Conservation (phyloP, 2,329 filamentous ascomycete genomes). For the Monosporascus sp. region DNA sequence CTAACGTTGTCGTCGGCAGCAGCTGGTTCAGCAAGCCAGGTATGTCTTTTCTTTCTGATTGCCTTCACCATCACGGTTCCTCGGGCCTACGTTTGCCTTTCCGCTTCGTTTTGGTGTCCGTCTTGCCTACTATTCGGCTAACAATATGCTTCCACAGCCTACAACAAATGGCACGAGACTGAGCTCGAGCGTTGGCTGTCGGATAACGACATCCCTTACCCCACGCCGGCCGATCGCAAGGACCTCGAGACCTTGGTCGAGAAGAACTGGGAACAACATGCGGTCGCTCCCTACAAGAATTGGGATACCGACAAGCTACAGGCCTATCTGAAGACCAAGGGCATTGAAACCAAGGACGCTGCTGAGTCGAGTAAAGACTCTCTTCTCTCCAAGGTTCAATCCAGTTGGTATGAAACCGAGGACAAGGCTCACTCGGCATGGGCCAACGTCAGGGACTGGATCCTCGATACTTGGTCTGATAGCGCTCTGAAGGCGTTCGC, state of each 20-base stretch:
- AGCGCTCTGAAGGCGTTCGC: constrained; percentile 91
- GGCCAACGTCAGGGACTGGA: constrained; percentile 75
- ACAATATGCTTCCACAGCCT: constrained; percentile 52
- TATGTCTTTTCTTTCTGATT: constrained; percentile 42
- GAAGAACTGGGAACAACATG: constrained; percentile 78
- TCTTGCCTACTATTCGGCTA: constrained; percentile 10
- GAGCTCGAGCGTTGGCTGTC: constrained; percentile 96
- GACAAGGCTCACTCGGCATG: constrained; percentile 71
- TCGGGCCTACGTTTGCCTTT: too few species aligned
- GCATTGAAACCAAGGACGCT: constrained; percentile 61
- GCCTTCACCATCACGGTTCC: background rate
- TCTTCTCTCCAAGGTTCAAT: constrained; percentile 64
- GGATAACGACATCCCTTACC: constrained; percentile 86
- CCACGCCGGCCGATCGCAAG: constrained; percentile 85
- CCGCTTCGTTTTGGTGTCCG: background rate
- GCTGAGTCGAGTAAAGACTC: constrained; percentile 64
- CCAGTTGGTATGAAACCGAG: constrained; percentile 72
- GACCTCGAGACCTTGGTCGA: constrained; percentile 89
- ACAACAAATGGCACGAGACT: constrained; percentile 98
- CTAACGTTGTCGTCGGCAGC: constrained; percentile 65
- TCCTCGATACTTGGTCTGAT: constrained; percentile 92
- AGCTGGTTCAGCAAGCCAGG: constrained; percentile 84
- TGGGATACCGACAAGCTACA: constrained; percentile 69
- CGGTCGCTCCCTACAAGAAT: constrained; percentile 67
- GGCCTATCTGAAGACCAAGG: constrained; percentile 65